Evolutionary conservation across 352 stramenopile species (phyloP).

Genomic region (Blastocystis sp.): DNA sequence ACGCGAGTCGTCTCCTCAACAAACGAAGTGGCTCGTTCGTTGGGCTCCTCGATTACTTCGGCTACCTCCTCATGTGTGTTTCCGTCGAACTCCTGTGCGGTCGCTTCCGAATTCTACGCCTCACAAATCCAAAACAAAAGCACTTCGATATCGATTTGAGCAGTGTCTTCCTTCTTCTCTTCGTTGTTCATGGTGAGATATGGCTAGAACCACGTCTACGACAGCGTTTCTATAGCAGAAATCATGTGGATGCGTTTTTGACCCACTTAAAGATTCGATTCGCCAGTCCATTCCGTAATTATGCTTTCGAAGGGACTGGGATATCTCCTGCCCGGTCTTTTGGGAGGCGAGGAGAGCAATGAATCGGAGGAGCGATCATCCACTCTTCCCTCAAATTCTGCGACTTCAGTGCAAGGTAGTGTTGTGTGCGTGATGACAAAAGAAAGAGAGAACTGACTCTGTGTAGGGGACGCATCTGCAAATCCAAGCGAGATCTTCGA

Average conservation of each 20-base stretch:
- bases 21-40: not conserved
- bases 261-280: no score
- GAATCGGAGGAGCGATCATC: no score
- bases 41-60: conserved; percentile 1
- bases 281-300: no score
- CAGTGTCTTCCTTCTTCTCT: not conserved
- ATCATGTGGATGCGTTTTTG: no score
- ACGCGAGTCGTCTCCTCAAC: conserved; percentile 3
- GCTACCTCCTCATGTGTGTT: not conserved
- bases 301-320: not conserved
- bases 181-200: not conserved
- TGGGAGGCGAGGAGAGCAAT: not conserved
- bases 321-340: not conserved
- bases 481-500: no score
- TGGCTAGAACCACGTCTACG: not conserved
- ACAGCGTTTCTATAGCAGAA: not conserved
- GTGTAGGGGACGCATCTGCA: no score
- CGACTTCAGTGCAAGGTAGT: no score
- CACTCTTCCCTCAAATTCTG: no score
- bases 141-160: not conserved
- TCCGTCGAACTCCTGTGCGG: not conserved
- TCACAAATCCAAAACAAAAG: not conserved
- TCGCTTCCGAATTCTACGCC: not conserved
- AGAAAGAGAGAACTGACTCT: no score
- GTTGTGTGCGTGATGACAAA: no score